Evolutionary conservation across 2,329 filamentous ascomycete species (phyloP).

Genomic region (Trichophyton rubrum): DNA sequence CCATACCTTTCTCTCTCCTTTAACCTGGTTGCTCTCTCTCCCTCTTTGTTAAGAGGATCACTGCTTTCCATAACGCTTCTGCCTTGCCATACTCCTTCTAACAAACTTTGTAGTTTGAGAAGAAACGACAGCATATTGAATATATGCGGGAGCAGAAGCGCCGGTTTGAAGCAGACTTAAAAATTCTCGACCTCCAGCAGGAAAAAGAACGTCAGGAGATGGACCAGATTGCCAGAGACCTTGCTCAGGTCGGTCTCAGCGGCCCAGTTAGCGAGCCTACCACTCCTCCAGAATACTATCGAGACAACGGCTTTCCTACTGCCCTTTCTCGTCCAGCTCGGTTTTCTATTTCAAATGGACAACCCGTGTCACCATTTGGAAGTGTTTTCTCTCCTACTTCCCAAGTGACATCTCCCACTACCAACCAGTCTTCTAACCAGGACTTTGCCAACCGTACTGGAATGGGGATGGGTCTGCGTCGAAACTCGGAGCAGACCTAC

Average conservation of each 20-base stretch:
- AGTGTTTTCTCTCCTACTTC: slow-evolving; percentile 58
- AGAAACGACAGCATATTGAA: slow-evolving; percentile 88
- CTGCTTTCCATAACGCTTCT: background rate
- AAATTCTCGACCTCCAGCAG: slow-evolving; percentile 74
- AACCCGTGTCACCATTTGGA: slow-evolving; percentile 64
- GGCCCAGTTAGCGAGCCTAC: slow-evolving; percentile 89
- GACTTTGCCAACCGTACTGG: slow-evolving; percentile 54
- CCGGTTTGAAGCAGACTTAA: slow-evolving; percentile 85
- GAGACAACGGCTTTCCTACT: slow-evolving; percentile 65
- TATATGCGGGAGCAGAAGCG: slow-evolving; percentile 77
- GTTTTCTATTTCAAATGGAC: slow-evolving; percentile 78
- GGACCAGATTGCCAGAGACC: slow-evolving; percentile 69
- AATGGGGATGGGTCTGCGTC: slow-evolving; percentile 67
- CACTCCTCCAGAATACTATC: slow-evolving; percentile 76
- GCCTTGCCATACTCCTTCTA: slow-evolving; percentile 25
- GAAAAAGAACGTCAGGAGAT: slow-evolving; percentile 73
- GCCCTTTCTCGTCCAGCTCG: slow-evolving; percentile 74
- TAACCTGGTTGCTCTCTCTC: background rate
- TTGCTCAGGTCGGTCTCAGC: slow-evolving; percentile 45
- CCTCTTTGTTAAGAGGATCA: background rate
- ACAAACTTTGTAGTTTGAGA: slow-evolving; percentile 57
- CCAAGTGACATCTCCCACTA: slow-evolving; percentile 58
- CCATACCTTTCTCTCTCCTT: background rate
- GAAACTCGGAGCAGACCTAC: slow-evolving; percentile 82
- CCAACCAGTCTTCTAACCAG: slow-evolving; percentile 46